Evolutionary conservation across 192 early-diverging fungal species (phyloP), one percentile per base, ranked within the genome.

Genomic region (Entomortierella beljakovae): DNA sequence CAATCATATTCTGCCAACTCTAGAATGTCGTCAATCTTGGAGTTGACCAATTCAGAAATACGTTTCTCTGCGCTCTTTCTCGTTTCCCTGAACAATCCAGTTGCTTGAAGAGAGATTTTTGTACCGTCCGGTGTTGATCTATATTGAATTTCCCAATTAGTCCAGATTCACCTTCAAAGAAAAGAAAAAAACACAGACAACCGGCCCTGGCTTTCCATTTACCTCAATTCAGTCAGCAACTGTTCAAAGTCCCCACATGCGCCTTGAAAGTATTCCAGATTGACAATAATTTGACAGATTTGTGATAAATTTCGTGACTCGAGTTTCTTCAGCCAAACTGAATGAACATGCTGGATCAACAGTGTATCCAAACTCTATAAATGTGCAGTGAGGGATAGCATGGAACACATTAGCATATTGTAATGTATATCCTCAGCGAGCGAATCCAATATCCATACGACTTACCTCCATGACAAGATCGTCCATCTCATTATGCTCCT

Each of bases 1-100:
- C 94, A 96, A 34, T 96, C 92, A 71, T 96, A 96, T 70, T 93
- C 93, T 13, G 91, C 91, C 13, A 94, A 57, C 43, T 95, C 92
- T 29, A 96, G 76, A 59, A 94, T 94, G 32, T 90, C 88, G 64
- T 95, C 94, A 63, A 94, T 87, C 61, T 94, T 96, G 53, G 85
- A 83, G 64, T 95, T 90, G 32, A 96, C 88, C 1, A 96, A 70
- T 48, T 92, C 88, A 48, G 91, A 92, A 42, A 96, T 91, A 29
- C 93, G 88, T 67, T 94, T 93, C 61, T 96, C 95, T 2, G 91
- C 91, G n/a, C 83, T 82, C 38, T 80, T 70, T 53, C 87, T 75
- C 1, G 92, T 90, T 55, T 96, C 92, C 26, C 81, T 84, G 76
- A 96, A 95, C 31, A 83, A 66, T 13, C 86, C 82, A 18, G 88